Evolutionary conservation across 176 grass and related monocot genomes (phyloP).

Genomic region (Oryza meyeriana): DNA sequence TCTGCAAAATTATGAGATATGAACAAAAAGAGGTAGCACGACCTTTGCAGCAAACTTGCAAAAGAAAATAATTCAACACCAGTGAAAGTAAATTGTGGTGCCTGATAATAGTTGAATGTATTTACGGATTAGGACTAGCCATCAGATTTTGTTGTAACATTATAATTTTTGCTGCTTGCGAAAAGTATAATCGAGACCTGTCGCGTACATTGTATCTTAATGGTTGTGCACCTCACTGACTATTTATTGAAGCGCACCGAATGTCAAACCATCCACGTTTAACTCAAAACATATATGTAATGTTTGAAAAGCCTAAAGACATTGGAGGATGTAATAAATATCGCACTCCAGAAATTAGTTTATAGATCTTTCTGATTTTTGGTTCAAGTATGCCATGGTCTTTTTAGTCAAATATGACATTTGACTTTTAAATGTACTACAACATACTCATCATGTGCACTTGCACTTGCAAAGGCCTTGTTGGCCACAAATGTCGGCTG

Average conservation of each 20-base stretch:
- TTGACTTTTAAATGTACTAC: conserved; percentile 12
- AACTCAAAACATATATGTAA: background rate
- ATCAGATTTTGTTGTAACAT: background rate
- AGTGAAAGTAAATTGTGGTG: background rate
- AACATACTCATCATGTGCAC: background rate
- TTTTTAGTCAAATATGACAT: background rate
- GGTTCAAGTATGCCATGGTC: background rate
- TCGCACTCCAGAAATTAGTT: background rate
- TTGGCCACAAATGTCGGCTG: background rate
- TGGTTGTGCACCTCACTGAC: background rate
- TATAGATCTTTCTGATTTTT: background rate
- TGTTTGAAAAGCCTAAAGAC: conserved; percentile 17
- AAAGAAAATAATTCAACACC: background rate
- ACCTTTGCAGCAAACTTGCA: conserved; percentile 7
- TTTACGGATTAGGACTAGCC: background rate
- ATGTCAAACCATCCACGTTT: conserved; percentile 12
- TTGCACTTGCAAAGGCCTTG: background rate
- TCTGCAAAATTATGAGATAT: conserved; percentile 45
- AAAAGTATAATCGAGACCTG: background rate
- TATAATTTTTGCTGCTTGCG: background rate
- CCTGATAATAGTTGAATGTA: background rate
- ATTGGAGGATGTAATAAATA: background rate
- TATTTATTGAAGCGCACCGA: background rate
- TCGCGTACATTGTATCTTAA: background rate
- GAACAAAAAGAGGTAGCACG: background rate